Conservation (phyloP, 495 filamentous ascomycete genomes). For the Cairneyella variabilis region DNA sequence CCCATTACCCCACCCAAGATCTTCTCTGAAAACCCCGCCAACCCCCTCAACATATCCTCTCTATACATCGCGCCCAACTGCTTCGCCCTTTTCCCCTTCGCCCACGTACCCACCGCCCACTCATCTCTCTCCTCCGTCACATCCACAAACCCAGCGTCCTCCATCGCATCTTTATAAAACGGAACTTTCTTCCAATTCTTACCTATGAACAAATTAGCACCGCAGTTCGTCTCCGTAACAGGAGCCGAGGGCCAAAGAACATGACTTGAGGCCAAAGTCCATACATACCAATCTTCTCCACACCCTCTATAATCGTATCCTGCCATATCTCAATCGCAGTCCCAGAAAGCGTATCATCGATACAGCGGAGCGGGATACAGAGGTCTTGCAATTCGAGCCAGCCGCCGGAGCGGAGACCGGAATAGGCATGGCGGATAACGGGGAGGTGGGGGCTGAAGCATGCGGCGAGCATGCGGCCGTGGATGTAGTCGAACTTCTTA, state of each 20-base stretch:
- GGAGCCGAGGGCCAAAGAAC: too few species aligned
- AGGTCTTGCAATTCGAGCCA: constrained; percentile 46
- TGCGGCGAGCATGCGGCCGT: constrained; percentile 37
- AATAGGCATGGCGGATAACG: constrained; percentile 37
- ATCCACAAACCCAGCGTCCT: constrained; percentile 54
- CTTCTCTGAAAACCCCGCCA: too few species aligned
- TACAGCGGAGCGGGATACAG: constrained; percentile 25
- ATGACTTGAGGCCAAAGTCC: too few species aligned
- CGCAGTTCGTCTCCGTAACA: too few species aligned
- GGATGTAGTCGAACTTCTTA: constrained; percentile 43
- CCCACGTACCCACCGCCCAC: constrained; percentile 47
- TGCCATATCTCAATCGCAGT: constrained; percentile 31
- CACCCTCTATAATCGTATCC: constrained; percentile 25
- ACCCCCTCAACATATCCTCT: constrained; percentile 23
- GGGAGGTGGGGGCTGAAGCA: constrained; percentile 36
- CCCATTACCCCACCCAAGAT: too few species aligned
- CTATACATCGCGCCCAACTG: constrained; percentile 39
- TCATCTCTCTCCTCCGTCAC: constrained; percentile 47
- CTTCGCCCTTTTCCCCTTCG: constrained; percentile 40
- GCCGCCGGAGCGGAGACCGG: constrained; percentile 42
- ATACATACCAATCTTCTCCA: constrained; percentile 5
- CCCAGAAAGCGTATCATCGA: constrained; percentile 27
- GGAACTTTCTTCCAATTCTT: background rate
- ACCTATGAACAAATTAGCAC: too few species aligned
- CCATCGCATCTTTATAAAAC: constrained; percentile 28